Base-by-base conservation (phyloP, 192 early-diverging fungal genomes). In the Dimargaris verticillata region DNA sequence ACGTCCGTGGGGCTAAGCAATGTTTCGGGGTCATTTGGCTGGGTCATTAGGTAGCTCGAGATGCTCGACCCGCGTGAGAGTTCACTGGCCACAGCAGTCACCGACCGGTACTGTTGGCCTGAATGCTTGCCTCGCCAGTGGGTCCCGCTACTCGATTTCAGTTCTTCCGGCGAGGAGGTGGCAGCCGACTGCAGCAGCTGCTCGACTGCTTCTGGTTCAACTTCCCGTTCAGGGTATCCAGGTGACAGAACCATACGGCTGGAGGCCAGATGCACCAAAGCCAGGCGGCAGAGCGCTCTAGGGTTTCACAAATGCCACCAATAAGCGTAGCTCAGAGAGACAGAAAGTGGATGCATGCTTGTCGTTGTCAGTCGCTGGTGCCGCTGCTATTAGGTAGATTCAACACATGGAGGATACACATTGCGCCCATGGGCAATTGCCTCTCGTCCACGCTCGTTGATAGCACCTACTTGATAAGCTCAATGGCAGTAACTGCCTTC, bases 1-100 rank as follows among this genome's bases (percentile, higher is more conserved):
- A 94, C 75, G 61, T 93, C 79, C 22, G 68, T 63, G 2, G 90
- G 88, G 28, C 77, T 83, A 17, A 74, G 66, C 14, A 89, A 62
- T 12, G 74, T 64, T 54, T 91, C 86, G 12, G 85, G 74, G n/a
- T 74, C 70, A 43, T 65, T 64, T 13, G 65, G 61, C 41, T 74
- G 72, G 28, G 72, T 9, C 28, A 33, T 33, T 25, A 55, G 26
- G 41, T 59, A 59, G 20, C 42, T 10, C 14, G 57, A 4, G 22
- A 55, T 18, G 26, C 25, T 18, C 26, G 17, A 5, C 15, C 53
- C 53, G 14, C 33, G 22, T 18, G 22, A 18, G 7, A n/a, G 13
- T 11, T 26, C 57, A 11, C 25, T 20, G 26, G 29, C 41, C 5
- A 59, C 20, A 38, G 57, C 15, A 5, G 57, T 13, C 41, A 59